phyloP scores from a whole-genome alignment of 306 rosid genomes.

The Glycine soja region DNA sequence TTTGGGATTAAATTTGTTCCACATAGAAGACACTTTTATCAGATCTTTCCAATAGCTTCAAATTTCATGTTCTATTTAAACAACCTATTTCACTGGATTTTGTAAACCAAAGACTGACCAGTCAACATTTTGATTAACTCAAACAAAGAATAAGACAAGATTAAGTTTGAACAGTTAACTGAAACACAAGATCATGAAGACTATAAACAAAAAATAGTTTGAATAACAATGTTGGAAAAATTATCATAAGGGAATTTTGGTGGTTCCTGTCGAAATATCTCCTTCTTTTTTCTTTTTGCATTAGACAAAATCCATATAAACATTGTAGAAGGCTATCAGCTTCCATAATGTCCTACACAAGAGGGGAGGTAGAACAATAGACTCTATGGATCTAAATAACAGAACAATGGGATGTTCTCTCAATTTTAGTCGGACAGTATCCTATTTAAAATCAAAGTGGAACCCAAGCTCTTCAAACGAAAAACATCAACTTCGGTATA shows the following conservation, averaged over 20 bases:
- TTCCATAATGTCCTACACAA: no score
- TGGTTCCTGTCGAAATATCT: no score
- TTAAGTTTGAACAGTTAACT: no score
- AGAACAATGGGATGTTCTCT: neutral
- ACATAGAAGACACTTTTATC: slow-evolving; percentile 7
- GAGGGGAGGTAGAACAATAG: no score
- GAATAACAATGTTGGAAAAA: neutral
- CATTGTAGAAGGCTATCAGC: no score
- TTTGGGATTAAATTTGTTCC: neutral
- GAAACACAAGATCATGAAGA: no score
- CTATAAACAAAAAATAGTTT: no score
- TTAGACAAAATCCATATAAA: no score
- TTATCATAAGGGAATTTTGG: no score
- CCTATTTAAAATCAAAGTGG: neutral
- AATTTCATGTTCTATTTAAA: slow-evolving; percentile 3
- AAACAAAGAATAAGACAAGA: neutral
- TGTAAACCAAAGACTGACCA: neutral
- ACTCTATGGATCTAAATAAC: neutral
- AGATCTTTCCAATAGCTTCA: slow-evolving; percentile 28
- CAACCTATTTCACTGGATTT: neutral
- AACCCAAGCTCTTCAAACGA: neutral
- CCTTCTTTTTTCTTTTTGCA: no score
- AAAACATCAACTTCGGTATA: no score
- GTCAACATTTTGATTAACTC: slow-evolving; percentile 15
- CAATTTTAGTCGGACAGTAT: neutral